These are phyloP conservation scores for Hyaloscypha hepaticicola DNA, from an alignment of 495 filamentous ascomycete genomes.

Conservation along the genomic window DNA sequence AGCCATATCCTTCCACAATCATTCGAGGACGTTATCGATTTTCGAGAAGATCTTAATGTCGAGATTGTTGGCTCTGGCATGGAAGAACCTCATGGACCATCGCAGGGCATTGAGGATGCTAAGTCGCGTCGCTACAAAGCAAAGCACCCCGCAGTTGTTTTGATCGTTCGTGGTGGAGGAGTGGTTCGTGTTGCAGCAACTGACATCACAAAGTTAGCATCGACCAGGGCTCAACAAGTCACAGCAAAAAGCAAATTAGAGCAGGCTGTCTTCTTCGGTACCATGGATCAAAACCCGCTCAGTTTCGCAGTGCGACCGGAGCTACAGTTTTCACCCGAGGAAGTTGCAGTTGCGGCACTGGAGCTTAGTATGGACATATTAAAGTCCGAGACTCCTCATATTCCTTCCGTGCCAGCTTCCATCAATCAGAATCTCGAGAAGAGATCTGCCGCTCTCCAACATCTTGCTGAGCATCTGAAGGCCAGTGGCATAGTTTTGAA, in stretches of 20 bases:
- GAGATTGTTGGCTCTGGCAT: conserved; percentile 62
- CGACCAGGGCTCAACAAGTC: conserved; percentile 50
- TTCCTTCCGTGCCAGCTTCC: conserved; percentile 67
- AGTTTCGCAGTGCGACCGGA: conserved; percentile 66
- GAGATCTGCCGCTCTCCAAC: conserved; percentile 65
- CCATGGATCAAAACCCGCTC: conserved; percentile 74
- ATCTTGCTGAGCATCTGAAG: conserved; percentile 68
- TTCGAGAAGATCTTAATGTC: conserved; percentile 63
- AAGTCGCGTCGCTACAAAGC: conserved; percentile 48
- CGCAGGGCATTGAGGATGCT: conserved; percentile 40
- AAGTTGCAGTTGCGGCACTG: conserved; percentile 76
- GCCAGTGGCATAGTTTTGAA: conserved; percentile 53
- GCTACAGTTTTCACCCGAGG: conserved; percentile 59
- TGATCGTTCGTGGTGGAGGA: conserved; percentile 78
- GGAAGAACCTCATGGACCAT: conserved; percentile 49
- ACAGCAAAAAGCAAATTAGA: conserved; percentile 87
- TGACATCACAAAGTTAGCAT: conserved; percentile 51
- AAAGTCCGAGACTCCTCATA: conserved; percentile 66
- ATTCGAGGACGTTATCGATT: conserved; percentile 83
- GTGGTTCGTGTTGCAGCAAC: conserved; percentile 68
- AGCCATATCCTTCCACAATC: conserved; percentile 49
- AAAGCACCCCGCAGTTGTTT: conserved; percentile 63
- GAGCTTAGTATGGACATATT: conserved; percentile 81
- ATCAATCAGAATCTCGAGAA: conserved; percentile 76
- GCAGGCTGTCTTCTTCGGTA: conserved; percentile 90